Conservation (phyloP, 2,329 filamentous ascomycete species). For the Aspergillus vadensis region DNA sequence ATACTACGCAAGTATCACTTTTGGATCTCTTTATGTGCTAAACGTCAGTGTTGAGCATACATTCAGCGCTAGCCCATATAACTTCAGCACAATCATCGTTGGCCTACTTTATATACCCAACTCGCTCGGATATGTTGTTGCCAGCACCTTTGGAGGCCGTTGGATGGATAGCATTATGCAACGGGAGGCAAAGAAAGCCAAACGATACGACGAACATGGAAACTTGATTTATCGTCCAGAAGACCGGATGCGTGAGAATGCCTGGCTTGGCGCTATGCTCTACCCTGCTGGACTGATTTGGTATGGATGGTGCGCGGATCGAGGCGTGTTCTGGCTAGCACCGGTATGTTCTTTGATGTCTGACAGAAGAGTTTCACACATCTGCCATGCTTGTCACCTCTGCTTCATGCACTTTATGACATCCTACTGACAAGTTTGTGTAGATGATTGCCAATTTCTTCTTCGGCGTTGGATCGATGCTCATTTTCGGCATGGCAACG, state of each 20-base stretch:
- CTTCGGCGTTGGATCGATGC: slow-evolving; percentile 77
- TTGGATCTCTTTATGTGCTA: slow-evolving; percentile 72
- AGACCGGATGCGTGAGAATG: slow-evolving; percentile 81
- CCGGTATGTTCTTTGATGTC: slow-evolving; percentile 40
- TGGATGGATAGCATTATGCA: slow-evolving; percentile 85
- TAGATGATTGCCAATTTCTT: slow-evolving; percentile 66
- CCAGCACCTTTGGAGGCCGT: slow-evolving; percentile 68
- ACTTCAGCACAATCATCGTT: slow-evolving; percentile 67
- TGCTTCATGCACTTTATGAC: neutral
- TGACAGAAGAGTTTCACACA: neutral
- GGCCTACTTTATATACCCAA: slow-evolving; percentile 77
- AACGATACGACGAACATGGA: slow-evolving; percentile 67
- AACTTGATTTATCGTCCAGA: slow-evolving; percentile 71
- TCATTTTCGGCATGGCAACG: slow-evolving; percentile 71
- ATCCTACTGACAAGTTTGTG: slow-evolving; percentile 1
- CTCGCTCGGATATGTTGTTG: slow-evolving; percentile 70
- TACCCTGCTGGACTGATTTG: slow-evolving; percentile 71
- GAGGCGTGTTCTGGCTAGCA: slow-evolving; percentile 65
- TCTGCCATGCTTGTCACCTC: neutral
- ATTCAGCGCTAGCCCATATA: slow-evolving; percentile 68
- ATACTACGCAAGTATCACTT: slow-evolving; percentile 72
- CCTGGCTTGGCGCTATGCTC: slow-evolving; percentile 70
- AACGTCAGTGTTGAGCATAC: slow-evolving; percentile 75
- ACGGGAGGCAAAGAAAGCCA: slow-evolving; percentile 69
- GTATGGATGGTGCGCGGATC: slow-evolving; percentile 74